Percentiles rank a stretch among this genome's conserved stretches.
These are phyloP conservation scores for Aspergillus fischeri DNA, from an alignment of 2,329 filamentous ascomycete genomes.

Conservation along the genomic window DNA sequence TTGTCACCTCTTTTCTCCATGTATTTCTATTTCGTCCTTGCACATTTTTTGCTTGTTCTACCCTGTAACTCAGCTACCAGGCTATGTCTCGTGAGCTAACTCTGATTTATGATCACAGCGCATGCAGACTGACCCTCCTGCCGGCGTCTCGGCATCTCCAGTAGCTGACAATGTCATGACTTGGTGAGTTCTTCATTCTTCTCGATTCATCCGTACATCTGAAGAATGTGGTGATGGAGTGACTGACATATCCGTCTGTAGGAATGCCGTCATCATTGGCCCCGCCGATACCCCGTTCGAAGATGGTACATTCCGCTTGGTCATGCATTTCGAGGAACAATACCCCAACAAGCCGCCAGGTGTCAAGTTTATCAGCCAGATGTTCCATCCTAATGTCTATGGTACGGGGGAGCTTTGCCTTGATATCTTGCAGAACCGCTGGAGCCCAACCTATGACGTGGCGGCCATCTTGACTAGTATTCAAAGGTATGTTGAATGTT, in stretches of 20 bases:
- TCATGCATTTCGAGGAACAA: conserved; percentile 99
- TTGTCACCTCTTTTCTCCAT: not conserved
- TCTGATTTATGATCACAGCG: conserved; percentile 54
- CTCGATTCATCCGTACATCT: not conserved
- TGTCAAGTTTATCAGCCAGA: conserved; percentile 97
- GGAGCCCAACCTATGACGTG: conserved; percentile 98
- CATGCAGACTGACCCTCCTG: conserved; percentile 98
- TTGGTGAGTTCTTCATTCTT: conserved; percentile 20
- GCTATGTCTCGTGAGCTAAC: conserved; percentile 8
- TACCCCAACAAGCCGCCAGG: conserved; percentile 97
- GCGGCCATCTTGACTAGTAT: conserved; percentile 96
- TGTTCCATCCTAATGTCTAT: conserved; percentile 99
- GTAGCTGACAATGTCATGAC: conserved; percentile 59
- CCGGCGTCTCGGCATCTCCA: conserved; percentile 92
- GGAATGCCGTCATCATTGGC: conserved; percentile 98
- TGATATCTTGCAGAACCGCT: conserved; percentile 95
- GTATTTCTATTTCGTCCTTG: conserved; percentile 2
- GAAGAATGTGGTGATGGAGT: conserved; percentile 16
- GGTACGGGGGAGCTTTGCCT: conserved; percentile 93
- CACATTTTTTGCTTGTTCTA: not conserved
- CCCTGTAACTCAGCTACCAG: too few species aligned
- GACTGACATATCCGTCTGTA: conserved; percentile 37
- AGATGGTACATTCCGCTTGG: conserved; percentile 93
- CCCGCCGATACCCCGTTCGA: conserved; percentile 96
- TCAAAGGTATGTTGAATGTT: conserved; percentile 64